phyloP scores from a whole-genome alignment of 2,329 filamentous ascomycete genomes.

The Colletotrichum camelliae region DNA sequence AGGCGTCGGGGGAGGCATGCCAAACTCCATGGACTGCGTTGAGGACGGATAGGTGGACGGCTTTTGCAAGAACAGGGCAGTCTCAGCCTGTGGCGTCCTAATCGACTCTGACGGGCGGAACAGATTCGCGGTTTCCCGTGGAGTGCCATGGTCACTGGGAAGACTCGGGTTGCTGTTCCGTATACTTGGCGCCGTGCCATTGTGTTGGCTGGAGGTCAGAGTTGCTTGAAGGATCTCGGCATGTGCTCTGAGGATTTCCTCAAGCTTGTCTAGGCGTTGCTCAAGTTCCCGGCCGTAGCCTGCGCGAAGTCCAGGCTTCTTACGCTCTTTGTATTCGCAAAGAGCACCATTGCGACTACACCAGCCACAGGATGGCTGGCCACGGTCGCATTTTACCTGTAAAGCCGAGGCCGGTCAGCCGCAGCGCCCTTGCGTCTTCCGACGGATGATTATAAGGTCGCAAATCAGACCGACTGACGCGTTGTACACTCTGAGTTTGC shows the following conservation, averaged over 20 bases:
- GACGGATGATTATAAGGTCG: not conserved
- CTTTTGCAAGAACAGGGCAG: slow-evolving; percentile 67
- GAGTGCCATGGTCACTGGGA: slow-evolving; percentile 62
- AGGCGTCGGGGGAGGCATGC: slow-evolving; percentile 50
- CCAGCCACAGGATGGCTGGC: slow-evolving; percentile 75
- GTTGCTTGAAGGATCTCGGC: slow-evolving; percentile 69
- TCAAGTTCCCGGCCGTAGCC: slow-evolving; percentile 77
- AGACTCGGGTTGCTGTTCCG: slow-evolving; percentile 56
- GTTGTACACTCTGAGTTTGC: not conserved
- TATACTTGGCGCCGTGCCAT: slow-evolving; percentile 43
- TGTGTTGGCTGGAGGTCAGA: slow-evolving; percentile 44
- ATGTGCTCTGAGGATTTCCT: slow-evolving; percentile 70
- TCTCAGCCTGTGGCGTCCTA: slow-evolving; percentile 61
- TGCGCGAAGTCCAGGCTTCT: slow-evolving; percentile 69
- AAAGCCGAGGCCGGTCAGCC: slow-evolving; percentile 1
- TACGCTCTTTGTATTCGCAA: slow-evolving; percentile 73
- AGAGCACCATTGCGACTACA: slow-evolving; percentile 66
- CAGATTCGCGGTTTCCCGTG: slow-evolving; percentile 51
- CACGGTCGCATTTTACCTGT: slow-evolving; percentile 77
- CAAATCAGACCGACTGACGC: not conserved
- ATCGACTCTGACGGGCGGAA: slow-evolving; percentile 56
- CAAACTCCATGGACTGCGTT: slow-evolving; percentile 56
- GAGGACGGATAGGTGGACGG: slow-evolving; percentile 53
- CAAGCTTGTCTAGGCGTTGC: slow-evolving; percentile 72
- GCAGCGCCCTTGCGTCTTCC: not conserved